phyloP scores from a whole-genome alignment of 139 green algal species.

The Chlorella sp. region DNA sequence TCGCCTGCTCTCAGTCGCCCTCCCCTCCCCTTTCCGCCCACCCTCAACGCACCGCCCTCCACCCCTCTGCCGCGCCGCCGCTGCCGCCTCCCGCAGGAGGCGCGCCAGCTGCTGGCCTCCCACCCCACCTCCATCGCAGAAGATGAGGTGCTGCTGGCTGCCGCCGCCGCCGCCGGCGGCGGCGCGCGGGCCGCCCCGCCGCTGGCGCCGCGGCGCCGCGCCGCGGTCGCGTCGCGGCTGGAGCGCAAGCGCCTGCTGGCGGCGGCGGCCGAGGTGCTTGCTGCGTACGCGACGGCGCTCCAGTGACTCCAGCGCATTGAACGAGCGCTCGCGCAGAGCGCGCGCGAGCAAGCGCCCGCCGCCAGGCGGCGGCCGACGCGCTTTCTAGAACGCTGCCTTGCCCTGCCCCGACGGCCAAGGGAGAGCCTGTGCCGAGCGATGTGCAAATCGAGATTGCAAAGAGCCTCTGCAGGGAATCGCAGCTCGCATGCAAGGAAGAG shows the following conservation, averaged over 20 bases:
- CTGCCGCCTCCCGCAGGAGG: slow-evolving; percentile 19
- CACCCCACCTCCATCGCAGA: slow-evolving; percentile 20
- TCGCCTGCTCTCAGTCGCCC: neutral
- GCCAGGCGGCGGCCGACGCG: no score
- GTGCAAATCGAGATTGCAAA: no score
- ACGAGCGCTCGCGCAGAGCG: no score
- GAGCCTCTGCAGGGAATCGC: no score
- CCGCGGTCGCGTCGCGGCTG: slow-evolving; percentile 25
- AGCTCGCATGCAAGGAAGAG: no score
- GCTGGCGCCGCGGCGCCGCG: slow-evolving; percentile 4
- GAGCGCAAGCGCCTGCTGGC: slow-evolving; percentile 36
- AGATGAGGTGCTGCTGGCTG: slow-evolving; percentile 26
- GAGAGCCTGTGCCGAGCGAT: no score
- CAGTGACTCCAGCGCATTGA: neutral
- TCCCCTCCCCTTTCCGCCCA: neutral
- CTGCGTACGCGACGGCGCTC: neutral
- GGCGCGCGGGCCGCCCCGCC: neutral
- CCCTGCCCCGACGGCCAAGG: no score
- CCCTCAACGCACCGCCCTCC: neutral
- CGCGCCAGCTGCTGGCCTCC: slow-evolving; percentile 8
- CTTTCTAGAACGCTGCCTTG: no score
- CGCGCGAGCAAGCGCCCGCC: no score
- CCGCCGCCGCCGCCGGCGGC: neutral
- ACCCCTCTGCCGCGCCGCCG: neutral
- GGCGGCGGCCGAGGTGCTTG: slow-evolving; percentile 1